Conservation (phyloP, 441 rosid species). For the Isatis lusitanica region DNA sequence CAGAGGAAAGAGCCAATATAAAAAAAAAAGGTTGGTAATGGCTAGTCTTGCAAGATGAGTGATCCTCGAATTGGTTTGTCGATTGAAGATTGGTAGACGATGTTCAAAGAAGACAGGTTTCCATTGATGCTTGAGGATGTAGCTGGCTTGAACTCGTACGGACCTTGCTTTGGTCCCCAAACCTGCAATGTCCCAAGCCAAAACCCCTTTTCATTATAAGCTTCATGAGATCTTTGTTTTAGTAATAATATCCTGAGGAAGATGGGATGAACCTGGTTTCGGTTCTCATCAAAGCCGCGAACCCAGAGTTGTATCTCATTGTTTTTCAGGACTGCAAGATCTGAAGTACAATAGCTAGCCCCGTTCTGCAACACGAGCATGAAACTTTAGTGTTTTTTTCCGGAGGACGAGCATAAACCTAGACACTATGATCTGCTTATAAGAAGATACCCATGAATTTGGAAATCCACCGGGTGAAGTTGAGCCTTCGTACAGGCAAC, state of each 20-base stretch:
- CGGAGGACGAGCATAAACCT: neutral
- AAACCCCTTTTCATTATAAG: neutral
- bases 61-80: slow-evolving; percentile 84
- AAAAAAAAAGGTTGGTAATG: neutral
- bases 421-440: neutral
- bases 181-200: slow-evolving; percentile 48
- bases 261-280: slow-evolving; percentile 57
- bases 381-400: neutral
- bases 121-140: slow-evolving; percentile 58
- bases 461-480: slow-evolving; percentile 86
- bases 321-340: slow-evolving; percentile 67
- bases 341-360: slow-evolving; percentile 60
- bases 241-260: neutral
- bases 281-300: slow-evolving; percentile 74
- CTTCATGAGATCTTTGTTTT: neutral
- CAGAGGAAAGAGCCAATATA: neutral
- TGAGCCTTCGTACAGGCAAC: slow-evolving; percentile 87
- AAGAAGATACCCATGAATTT: slow-evolving; percentile 75
- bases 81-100: slow-evolving; percentile 49
- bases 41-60: slow-evolving; percentile 69
- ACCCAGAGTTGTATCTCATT: slow-evolving; percentile 85
- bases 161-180: slow-evolving; percentile 81
- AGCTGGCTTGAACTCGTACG: slow-evolving; percentile 88
- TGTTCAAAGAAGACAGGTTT: slow-evolving; percentile 58
- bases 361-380: slow-evolving; percentile 51